Evolutionary conservation across 768 basidiomycete species (phyloP).

Genomic region (Gyrodon lividus): DNA sequence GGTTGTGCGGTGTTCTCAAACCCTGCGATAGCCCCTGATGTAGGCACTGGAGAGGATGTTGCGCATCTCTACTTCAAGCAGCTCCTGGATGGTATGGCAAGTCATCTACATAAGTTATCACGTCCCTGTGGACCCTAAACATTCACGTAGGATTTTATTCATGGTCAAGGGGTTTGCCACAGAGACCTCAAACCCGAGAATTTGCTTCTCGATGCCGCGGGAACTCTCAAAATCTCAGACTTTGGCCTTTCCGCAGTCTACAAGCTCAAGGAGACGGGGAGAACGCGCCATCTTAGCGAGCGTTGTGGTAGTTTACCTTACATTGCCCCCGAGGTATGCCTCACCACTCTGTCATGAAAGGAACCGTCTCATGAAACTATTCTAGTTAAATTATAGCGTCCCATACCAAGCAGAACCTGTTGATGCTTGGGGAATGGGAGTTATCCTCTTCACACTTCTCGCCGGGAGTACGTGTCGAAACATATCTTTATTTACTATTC

Average conservation of each 20-base stretch:
- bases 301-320: conserved; percentile 93
- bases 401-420: conserved; percentile 90
- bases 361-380: neutral
- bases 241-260: conserved; percentile 93
- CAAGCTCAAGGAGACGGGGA: conserved; percentile 77
- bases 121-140: neutral
- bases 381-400: conserved; percentile 59
- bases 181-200: conserved; percentile 98
- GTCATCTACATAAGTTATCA: conserved; percentile 20
- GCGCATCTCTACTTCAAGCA: conserved; percentile 92
- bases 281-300: conserved; percentile 73
- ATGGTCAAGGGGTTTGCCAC: conserved; percentile 88
- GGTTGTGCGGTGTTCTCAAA: neutral
- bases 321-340: conserved; percentile 84
- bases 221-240: conserved; percentile 89
- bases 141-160: conserved; percentile 68
- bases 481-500: neutral
- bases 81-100: conserved; percentile 77
- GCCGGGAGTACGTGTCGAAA: conserved; percentile 70
- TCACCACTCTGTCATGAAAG: neutral
- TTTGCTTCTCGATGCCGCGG: conserved; percentile 78
- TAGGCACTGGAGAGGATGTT: conserved; percentile 81
- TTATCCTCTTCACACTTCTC: conserved; percentile 89
- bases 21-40: conserved; percentile 69
- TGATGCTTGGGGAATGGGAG: conserved; percentile 94